Evolutionary conservation across 169 alveolate genomes (phyloP), one percentile per base, ranked within the genome.

Genomic region (Theileria annulata): DNA sequence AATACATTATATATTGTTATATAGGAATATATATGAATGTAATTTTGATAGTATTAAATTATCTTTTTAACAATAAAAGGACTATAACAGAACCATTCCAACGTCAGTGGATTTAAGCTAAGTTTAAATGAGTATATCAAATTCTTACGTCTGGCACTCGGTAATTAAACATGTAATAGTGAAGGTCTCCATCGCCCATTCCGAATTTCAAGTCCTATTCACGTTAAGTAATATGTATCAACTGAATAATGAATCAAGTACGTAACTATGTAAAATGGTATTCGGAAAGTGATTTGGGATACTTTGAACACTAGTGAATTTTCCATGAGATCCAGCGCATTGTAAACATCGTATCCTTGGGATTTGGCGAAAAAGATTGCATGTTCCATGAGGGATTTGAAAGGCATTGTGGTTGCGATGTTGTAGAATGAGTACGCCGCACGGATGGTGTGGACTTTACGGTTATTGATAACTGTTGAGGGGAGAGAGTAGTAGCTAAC

Each of bases 101-200:
- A 84, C 60, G 48, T 84, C 90, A 25, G 60, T 31, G 21, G 91
- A 83, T 56, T 81, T 71, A 35, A 86, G 31, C 91, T 86, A 70
- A 1, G 35, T 5, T 25, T 8, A 19, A 6, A 12, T 28, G 21
- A 3, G 70, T 30, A 6, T 9, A 59, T 25, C 15, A 42, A 2
- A 71, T 59, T 25, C 86, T 35, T 63, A 86, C 91, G 25, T 70
- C 76, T 3, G 97, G 93, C 51, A 93, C 82, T 33, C 88, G 88
- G 98, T 98, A 98, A 92, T 98, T 98, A 95, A 93, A 96, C 37
- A 98, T 80, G 91, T 98, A 98, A 88, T 97, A 98, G 81, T 97
- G 96, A 75, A 98, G 94, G 63, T 92, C 88, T n/a, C 99, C 99
- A 77, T 96, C 99, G 1, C 99, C 99, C 23, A 89, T 86, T 13